phyloP scores from a whole-genome alignment of 768 basidiomycete genomes.

The Lentinula sp. region DNA sequence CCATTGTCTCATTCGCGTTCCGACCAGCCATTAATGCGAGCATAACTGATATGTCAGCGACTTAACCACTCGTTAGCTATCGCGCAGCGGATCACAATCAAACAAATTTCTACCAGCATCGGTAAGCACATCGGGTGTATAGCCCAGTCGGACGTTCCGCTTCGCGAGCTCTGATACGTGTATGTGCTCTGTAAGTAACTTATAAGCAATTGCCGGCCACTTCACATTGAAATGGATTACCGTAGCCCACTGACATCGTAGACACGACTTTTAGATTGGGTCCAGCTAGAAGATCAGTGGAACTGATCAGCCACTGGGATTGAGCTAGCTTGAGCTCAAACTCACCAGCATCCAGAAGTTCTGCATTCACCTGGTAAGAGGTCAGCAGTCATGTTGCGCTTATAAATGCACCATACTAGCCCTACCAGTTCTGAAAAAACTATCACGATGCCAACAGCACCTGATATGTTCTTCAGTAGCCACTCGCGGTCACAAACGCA shows the following conservation, averaged over 20 bases:
- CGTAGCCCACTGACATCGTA: conserved; percentile 89
- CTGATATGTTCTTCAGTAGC: conserved; percentile 68
- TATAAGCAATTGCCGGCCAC: neutral
- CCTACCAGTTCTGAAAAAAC: conserved; percentile 69
- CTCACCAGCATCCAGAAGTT: conserved; percentile 57
- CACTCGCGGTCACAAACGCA: conserved; percentile 53
- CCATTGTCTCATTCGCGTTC: conserved; percentile 59
- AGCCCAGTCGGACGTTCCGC: conserved; percentile 70
- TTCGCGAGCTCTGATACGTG: conserved; percentile 53
- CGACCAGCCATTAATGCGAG: conserved; percentile 90
- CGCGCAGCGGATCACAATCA: neutral
- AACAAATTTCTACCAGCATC: conserved; percentile 60
- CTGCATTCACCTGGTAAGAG: conserved; percentile 55
- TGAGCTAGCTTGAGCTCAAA: no score
- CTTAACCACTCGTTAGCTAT: conserved; percentile 28
- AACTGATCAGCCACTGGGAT: neutral
- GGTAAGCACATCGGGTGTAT: conserved; percentile 91
- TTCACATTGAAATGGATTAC: conserved; percentile 28
- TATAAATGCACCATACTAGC: neutral
- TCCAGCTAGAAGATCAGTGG: conserved; percentile 47
- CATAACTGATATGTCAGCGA: conserved; percentile 89
- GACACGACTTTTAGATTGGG: conserved; percentile 75
- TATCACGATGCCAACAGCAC: conserved; percentile 55
- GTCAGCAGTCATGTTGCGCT: neutral
- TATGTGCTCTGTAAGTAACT: conserved; percentile 65